A percentile compares a stretch with the other conserved stretches of the same genome.
phyloP scores from a whole-genome alignment of 768 basidiomycete genomes.

The Pulveroboletus frians region DNA sequence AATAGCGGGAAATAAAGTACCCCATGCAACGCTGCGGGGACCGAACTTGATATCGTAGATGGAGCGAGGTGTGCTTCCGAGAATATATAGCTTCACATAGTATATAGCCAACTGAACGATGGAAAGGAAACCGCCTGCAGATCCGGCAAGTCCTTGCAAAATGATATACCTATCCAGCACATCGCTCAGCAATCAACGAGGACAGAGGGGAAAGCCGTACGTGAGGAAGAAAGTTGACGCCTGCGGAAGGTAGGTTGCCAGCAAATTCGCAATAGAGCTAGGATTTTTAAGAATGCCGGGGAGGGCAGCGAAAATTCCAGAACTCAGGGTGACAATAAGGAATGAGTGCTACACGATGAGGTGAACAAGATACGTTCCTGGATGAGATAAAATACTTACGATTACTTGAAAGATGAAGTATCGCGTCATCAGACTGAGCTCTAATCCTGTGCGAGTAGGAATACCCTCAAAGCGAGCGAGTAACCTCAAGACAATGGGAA shows the following conservation, averaged over 20 bases:
- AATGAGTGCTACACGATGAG: constrained; percentile 71
- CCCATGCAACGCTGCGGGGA: constrained; percentile 65
- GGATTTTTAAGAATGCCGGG: constrained; percentile 62
- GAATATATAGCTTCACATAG: constrained; percentile 83
- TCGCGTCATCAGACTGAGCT: constrained; percentile 87
- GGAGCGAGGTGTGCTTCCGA: constrained; percentile 85
- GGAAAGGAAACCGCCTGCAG: constrained; percentile 76
- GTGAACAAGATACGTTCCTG: background rate
- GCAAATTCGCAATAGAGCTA: constrained; percentile 55
- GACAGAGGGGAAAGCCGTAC: constrained; percentile 31
- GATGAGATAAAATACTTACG: constrained; percentile 42
- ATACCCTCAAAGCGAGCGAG: constrained; percentile 87
- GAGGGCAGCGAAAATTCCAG: constrained; percentile 76
- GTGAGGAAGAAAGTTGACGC: constrained; percentile 91
- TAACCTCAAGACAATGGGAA: constrained; percentile 77
- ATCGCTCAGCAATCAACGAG: background rate
- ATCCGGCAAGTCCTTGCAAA: constrained; percentile 74
- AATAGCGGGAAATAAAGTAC: constrained; percentile 62
- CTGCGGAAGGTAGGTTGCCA: constrained; percentile 75
- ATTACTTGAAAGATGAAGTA: constrained; percentile 91
- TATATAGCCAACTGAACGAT: constrained; percentile 73
- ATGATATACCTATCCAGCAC: constrained; percentile 56
- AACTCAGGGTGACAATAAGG: constrained; percentile 79
- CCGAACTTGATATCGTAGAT: constrained; percentile 81
- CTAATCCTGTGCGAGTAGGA: constrained; percentile 75